phyloP scores from a whole-genome alignment of 805 yeast genomes.

The Candida ficus region DNA sequence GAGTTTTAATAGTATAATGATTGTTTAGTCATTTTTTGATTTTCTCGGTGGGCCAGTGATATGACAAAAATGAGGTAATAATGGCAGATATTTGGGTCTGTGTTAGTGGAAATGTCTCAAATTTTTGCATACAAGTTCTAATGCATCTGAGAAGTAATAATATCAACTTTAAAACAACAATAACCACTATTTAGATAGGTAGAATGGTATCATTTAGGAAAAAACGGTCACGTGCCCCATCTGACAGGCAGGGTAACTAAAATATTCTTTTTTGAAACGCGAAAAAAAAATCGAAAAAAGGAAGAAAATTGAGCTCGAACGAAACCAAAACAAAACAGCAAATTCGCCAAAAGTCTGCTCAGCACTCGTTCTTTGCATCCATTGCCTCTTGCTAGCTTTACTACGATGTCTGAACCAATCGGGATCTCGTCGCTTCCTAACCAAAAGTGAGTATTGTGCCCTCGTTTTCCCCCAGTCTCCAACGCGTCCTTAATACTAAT shows the following conservation, averaged over 20 bases:
- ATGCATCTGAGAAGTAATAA: no score
- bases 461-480: background rate
- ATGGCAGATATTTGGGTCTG: no score
- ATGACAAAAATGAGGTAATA: no score
- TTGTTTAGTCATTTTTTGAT: no score
- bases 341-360: background rate
- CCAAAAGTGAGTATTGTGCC: slow-evolving; percentile 25
- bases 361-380: background rate
- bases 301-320: background rate
- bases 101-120: no score
- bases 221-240: no score
- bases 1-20: background rate
- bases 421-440: slow-evolving; percentile 27
- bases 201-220: no score
- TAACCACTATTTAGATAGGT: no score
- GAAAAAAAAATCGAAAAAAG: background rate
- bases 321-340: background rate
- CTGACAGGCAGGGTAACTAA: background rate
- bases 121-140: no score
- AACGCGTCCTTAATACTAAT: background rate
- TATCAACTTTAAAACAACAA: no score
- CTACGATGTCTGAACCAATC: slow-evolving; percentile 23
- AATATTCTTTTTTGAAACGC: slow-evolving; percentile 1
- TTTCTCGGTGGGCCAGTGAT: no score
- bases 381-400: background rate